Conservation (phyloP, 495 filamentous ascomycete species). For the Mycothermus thermophilus region DNA sequence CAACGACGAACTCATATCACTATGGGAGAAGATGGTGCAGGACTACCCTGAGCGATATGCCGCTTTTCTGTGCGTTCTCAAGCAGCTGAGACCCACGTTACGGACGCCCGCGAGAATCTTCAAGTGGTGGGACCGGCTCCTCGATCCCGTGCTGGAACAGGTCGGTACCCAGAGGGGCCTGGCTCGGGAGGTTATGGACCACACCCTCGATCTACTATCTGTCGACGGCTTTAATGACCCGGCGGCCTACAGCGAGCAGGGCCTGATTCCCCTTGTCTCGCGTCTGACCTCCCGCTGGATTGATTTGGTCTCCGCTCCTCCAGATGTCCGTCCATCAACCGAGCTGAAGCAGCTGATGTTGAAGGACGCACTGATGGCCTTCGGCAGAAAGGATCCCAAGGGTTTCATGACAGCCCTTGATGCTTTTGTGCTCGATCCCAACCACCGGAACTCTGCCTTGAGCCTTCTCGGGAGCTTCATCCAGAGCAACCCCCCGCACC, state of each 20-base stretch:
- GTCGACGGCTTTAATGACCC: slow-evolving; percentile 45
- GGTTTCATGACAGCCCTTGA: slow-evolving; percentile 48
- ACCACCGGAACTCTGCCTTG: slow-evolving; percentile 42
- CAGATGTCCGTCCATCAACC: slow-evolving; percentile 26
- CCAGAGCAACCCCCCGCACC: slow-evolving; percentile 52
- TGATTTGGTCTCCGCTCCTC: slow-evolving; percentile 34
- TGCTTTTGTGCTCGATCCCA: slow-evolving; percentile 42
- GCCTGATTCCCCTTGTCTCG: slow-evolving; percentile 34
- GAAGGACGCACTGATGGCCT: slow-evolving; percentile 40
- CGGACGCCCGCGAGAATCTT: slow-evolving; percentile 36
- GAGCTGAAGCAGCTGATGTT: slow-evolving; percentile 42
- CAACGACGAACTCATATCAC: slow-evolving; percentile 49
- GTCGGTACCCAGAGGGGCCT: slow-evolving; percentile 44
- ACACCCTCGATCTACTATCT: slow-evolving; percentile 41
- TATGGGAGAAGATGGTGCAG: slow-evolving; percentile 44
- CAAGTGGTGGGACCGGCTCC: slow-evolving; percentile 54
- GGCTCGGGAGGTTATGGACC: slow-evolving; percentile 41
- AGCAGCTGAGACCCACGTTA: slow-evolving; percentile 44
- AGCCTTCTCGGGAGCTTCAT: slow-evolving; percentile 51
- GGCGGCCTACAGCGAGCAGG: slow-evolving; percentile 20
- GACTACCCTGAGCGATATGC: slow-evolving; percentile 40
- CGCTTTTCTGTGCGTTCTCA: slow-evolving; percentile 47
- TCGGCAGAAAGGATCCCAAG: slow-evolving; percentile 55
- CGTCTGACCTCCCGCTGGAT: slow-evolving; percentile 48
- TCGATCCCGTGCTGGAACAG: slow-evolving; percentile 43